Base-by-base conservation (phyloP, 129 eudicot genomes). In the Saussurea involucrata region DNA sequence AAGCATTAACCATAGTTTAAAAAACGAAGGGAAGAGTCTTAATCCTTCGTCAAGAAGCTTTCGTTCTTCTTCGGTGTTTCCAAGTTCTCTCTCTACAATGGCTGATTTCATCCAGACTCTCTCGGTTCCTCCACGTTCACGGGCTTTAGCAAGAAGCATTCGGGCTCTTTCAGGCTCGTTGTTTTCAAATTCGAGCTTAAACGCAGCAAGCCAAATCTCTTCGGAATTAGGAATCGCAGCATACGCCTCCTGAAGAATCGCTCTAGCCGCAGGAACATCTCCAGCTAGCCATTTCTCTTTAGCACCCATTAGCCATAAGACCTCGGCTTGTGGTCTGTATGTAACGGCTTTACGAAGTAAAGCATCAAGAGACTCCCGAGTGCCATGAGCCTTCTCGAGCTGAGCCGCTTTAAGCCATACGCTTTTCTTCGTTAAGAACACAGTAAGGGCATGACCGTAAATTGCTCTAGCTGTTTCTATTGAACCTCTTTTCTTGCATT, bases 71-170 rank as follows among this genome's bases (percentile, higher is more conserved):
- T 32, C 83, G 3, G 68, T 72, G 69, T 91, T 91, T 1, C 96
- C 94, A 25, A 95, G 75, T 76, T 95, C 97, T 66, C 98, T 80
- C 84, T 95, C 97, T 1, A 91, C 97, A 24, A 95, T 91, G 9
- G 94, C 94, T n/a, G 98, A 95, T 72, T 95, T 95, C 98, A 91
- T 91, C 98, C 98, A 95, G 7, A 95, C 98, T 32, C 97, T 83
- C 72, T 95, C 98, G 18, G 91, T 90, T 72, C 96, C 94, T 21
- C 92, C 95, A 75, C 90, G 81, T 75, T 91, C 97, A 53, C 98
- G 86, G 8, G 97, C 98, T 87, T 95, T 95, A 12, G 98, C 97
- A 69, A 95, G 96, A 57, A 95, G 88, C 93, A 89, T 86, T 12
- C 91, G 77, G 25, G 97, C 98, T 31, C 97, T 87, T 79, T 91